These are phyloP conservation scores for Podospora comata DNA, from an alignment of 495 filamentous ascomycete species.

Conservation along the genomic window DNA sequence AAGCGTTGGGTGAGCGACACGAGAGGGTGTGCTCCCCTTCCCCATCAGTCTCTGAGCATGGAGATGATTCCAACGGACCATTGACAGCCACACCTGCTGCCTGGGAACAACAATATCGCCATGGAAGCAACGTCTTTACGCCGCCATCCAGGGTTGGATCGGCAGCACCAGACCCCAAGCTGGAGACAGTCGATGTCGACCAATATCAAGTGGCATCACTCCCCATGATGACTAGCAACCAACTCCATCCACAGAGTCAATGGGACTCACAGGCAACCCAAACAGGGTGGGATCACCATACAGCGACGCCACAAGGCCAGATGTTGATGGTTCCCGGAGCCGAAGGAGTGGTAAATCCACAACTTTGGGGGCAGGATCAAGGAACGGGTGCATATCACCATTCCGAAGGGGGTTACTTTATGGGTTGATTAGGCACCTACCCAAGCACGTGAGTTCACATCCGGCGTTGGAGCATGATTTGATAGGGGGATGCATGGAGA, in stretches of 20 bases:
- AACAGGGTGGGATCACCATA: neutral
- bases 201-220: neutral
- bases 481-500: neutral
- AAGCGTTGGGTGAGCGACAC: conserved; percentile 5
- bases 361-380: conserved; percentile 6
- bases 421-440: neutral
- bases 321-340: conserved; percentile 4
- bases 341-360: conserved; percentile 5
- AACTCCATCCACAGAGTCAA: conserved; percentile 1
- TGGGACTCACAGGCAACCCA: neutral
- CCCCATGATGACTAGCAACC: neutral
- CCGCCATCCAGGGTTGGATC: conserved; percentile 8
- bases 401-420: conserved; percentile 1
- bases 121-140: neutral
- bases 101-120: neutral
- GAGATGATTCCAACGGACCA: conserved; percentile 4
- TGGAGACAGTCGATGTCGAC: neutral
- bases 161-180: neutral
- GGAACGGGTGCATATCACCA: neutral
- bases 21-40: conserved; percentile 1
- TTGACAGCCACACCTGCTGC: neutral
- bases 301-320: neutral
- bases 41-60: neutral
- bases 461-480: neutral
- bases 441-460: neutral